phyloP scores from a whole-genome alignment of 78 protist species.

The Anaeramoeba flamelloides region DNA sequence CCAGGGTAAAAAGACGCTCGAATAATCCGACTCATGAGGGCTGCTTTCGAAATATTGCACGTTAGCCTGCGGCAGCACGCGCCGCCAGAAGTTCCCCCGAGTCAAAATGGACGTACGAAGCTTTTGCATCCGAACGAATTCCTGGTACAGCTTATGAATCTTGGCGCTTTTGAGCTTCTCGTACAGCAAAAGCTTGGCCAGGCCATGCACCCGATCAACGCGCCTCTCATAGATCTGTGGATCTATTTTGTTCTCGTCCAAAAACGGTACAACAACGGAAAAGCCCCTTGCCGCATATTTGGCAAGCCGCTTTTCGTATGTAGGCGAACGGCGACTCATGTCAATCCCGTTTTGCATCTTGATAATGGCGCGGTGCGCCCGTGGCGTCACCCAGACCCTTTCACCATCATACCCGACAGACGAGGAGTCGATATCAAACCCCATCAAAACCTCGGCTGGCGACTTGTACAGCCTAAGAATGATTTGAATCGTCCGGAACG shows the following conservation, averaged over 20 bases:
- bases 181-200: constrained; percentile 5
- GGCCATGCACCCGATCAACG: constrained; percentile 3
- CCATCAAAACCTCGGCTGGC: constrained; percentile 5
- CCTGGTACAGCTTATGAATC: neutral
- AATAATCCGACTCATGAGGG: constrained; percentile 1
- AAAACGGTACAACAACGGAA: constrained; percentile 2
- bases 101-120: neutral
- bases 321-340: neutral
- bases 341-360: constrained; percentile 7
- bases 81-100: neutral
- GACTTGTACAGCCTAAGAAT: constrained; percentile 5
- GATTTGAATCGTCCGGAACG: constrained; percentile 8
- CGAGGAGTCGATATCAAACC: constrained; percentile 23
- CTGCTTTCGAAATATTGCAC: neutral
- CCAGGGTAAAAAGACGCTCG: constrained; percentile 12
- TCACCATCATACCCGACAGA: constrained; percentile 10
- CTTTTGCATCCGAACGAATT: neutral
- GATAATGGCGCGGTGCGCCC: neutral
- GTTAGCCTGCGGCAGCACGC: neutral
- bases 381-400: constrained; percentile 9
- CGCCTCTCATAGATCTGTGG: neutral
- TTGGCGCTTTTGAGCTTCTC: neutral
- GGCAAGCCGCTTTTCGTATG: constrained; percentile 13
- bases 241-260: neutral
- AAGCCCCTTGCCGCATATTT: constrained; percentile 26